Percentiles rank a stretch among this genome's conserved stretches.
Conservation (phyloP, 2,329 filamentous ascomycete species). For the Lachnellula arida region DNA sequence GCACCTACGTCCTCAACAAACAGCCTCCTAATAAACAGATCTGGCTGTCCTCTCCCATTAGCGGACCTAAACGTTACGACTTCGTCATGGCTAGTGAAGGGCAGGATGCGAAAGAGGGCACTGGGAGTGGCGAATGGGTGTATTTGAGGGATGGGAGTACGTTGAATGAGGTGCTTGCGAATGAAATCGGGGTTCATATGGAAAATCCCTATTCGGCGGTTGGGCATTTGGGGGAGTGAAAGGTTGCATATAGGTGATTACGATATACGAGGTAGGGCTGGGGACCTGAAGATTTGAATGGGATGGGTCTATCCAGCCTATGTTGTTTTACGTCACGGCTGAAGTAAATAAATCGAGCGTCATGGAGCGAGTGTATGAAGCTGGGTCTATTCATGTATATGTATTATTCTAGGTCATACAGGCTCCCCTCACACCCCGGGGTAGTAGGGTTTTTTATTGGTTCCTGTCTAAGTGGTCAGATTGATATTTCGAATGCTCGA, state of each 20-base stretch:
- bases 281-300: too few species aligned
- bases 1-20: slow-evolving; percentile 95
- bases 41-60: slow-evolving; percentile 88
- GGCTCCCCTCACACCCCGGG: too few species aligned
- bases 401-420: too few species aligned
- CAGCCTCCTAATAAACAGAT: slow-evolving; percentile 97
- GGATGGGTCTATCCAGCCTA: too few species aligned
- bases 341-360: too few species aligned
- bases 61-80: slow-evolving; percentile 91
- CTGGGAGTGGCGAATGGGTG: slow-evolving; percentile 72
- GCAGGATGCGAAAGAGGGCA: slow-evolving; percentile 75
- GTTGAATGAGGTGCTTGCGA: slow-evolving; percentile 65
- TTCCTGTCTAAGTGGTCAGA: too few species aligned
- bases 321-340: too few species aligned
- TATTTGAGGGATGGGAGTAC: slow-evolving; percentile 80
- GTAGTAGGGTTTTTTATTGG: too few species aligned
- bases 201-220: slow-evolving; percentile 5
- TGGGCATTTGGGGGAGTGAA: slow-evolving; percentile 4
- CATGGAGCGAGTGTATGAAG: too few species aligned
- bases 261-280: background rate
- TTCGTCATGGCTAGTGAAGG: slow-evolving; percentile 72
- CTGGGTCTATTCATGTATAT: too few species aligned
- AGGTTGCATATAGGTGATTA: background rate
- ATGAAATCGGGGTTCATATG: slow-evolving; percentile 67
- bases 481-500: too few species aligned